Evolutionary conservation across 768 basidiomycete species (phyloP), one percentile per base, ranked within the genome.

Genomic region (Mycena venus): DNA sequence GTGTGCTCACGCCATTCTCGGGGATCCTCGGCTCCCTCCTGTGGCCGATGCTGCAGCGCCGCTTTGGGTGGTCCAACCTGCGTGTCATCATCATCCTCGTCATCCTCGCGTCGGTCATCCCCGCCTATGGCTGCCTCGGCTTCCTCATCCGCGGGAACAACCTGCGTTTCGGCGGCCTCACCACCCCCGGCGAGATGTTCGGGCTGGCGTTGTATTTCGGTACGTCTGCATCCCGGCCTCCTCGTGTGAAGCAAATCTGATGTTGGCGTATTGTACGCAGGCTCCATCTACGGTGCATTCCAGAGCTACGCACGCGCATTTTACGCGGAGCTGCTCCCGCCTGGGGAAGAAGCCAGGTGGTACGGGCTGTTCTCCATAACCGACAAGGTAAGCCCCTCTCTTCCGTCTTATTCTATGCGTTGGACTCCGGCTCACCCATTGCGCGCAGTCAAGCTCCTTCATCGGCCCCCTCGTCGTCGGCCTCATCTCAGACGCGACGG

Each of bases 381-480:
- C 0, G 95, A 96, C 84, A 96, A 96, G 87, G 94, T 92, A 78
- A 4, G 84, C 44, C 38, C 44, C 53, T 32, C 15, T 53, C 19
- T 29, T 55, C 64, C 51, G 29, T 40, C 49, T 40, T 68, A n/a
- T 61, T 15, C 72, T 51, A 3, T 19, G 21, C 17, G 23, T 21
- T 25, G 31, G 47, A 31, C 53, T 55, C 61, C 27, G 42, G 15
- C 63, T 65, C 31, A 59, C 36, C 31, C 60, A 21, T 23, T 14
- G 7, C 12, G 11, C 36, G 17, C 80, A 98, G 93, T 96, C 96
- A 9, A 94, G 93, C 73, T 96, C 95, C 9, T 99, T 99, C 85
- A 84, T 99, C 4, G 98, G 98, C 0, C 98, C 98, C 3, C 86
- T 97, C 8, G 84, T 96, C 31, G 97, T 99, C 1, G 97, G 96